Base-by-base conservation (phyloP, 225 moss, liverwort and hornwort genomes). In the Polytrichum commune region DNA sequence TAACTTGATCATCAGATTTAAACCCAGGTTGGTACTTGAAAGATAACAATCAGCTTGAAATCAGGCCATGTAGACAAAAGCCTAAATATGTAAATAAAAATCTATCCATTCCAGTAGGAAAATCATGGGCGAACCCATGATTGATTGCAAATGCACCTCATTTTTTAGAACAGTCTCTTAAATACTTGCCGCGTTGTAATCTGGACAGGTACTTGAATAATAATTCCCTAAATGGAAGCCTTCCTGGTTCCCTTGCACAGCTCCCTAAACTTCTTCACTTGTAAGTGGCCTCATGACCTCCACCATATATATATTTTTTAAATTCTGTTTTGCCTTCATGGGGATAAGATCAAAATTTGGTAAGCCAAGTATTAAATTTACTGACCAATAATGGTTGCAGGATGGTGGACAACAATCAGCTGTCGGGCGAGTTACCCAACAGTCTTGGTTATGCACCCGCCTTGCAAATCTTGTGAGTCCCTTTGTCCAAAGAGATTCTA, bases 141-240 rank as follows among this genome's bases (percentile, higher is more conserved):
- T 13, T 13, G 46, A 46, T 46, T 46, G 46, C 46, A 8, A 16
- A 46, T 46, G 16, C 46, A 46, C 13, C 46, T 46, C 46, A 3
- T 46, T 46, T 46, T 16, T 46, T 13, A 13, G 13, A 46, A 16
- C 0, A 16, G 46, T 46, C 13, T 46, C 13, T 13, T 13, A 35
- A 46, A 46, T 46, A 13, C 46, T 13, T 13, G 4, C 4, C 4
- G 10, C 3, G 16, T 46, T 13, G 46, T 46, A 46, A 46, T 46
- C 46, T 46, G 13, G 56, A 29, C 27, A 69, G 69, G 69, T 73
- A 78, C 73, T 60, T 78, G 73, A 78, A 73, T 62, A 73, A 78
- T 68, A 78, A 78, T 68, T 73, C 78, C 18, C 46, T 78, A 20
- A 67, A 24, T 62, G 78, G 78, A 25, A 63, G 53, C 23, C 68